Base-by-base conservation (phyloP, 2,329 filamentous ascomycete genomes). In the Sarocladium brachiariae region DNA sequence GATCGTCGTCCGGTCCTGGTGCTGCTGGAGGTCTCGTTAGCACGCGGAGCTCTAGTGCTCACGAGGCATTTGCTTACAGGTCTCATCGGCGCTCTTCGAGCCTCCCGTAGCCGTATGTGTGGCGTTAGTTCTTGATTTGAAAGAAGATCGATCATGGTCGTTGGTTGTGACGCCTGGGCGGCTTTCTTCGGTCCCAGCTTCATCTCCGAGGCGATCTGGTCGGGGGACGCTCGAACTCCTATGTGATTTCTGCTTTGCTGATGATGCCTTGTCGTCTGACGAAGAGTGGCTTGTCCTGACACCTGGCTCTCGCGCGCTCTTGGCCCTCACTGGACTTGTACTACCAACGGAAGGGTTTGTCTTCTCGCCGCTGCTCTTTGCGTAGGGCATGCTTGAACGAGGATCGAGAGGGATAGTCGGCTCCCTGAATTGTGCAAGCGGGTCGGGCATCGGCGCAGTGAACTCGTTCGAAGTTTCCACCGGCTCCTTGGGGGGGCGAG, bases 351-450 rank as follows among this genome's bases (percentile, higher is more conserved):
- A 81, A 0, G 77, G 73, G 41, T 80, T 75, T 4, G 77, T 75
- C 64, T 76, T 83, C 61, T 84, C 81, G 30, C 80, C 78, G 11
- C 76, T 71, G 27, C 75, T 71, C 1, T 70, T 73, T 37, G 72
- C 70, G 58, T 83, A 84, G 0, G 80, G 78, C 5, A 76, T 78
- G 56, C 77, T 78, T 50, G 78, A 70, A n/a, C 78, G 71, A n/a
- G 64, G 61, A 53, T 81, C 76, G 37, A 66, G 51, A 38, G 67
- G 68, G 1, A 63, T 63, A 4, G 74, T 70, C 34, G 54, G 55
- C 2, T 67, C 62, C 57, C 70, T 68, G 52, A 78, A 77, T 48
- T 72, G 66, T 19, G 67, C 70, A 37, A 78, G 58, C 2, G 74
- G 75, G 54, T 81, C 74, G n/a, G 67, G 64, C 55, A 67, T 64